Conservation (phyloP, 371 early-diverging fungal species). For the Rhizopus sp. region DNA sequence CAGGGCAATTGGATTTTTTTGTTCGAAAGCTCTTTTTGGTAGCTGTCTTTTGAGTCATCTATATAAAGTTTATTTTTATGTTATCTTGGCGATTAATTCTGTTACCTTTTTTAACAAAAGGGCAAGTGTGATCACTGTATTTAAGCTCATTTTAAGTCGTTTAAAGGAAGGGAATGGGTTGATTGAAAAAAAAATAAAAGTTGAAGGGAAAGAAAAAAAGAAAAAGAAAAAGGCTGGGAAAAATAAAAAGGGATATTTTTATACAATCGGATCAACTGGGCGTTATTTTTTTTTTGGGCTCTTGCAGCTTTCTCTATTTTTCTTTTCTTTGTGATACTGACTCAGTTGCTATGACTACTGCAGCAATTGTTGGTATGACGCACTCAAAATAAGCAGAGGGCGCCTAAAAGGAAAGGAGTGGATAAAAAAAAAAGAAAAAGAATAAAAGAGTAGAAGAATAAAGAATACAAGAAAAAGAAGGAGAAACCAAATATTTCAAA, state of each 20-base stretch:
- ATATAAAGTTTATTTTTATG: background rate
- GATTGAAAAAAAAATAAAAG: slow-evolving; percentile 1
- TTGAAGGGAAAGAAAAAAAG: background rate
- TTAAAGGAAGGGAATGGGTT: slow-evolving; percentile 25
- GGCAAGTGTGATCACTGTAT: slow-evolving; percentile 35
- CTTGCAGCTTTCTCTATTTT: too few species aligned
- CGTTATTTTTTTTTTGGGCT: slow-evolving; percentile 1
- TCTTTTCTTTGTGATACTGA: too few species aligned
- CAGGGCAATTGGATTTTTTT: slow-evolving; percentile 1
- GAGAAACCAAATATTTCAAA: slow-evolving; percentile 9
- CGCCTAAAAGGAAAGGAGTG: background rate
- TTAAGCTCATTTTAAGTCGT: slow-evolving; percentile 30
- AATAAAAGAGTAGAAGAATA: background rate
- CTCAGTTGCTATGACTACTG: too few species aligned
- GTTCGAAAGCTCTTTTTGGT: slow-evolving; percentile 16
- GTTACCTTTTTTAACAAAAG: slow-evolving; percentile 38
- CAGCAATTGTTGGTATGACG: too few species aligned
- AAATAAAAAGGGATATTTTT: slow-evolving; percentile 10
- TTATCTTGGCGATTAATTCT: background rate
- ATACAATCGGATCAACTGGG: background rate
- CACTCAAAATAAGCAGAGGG: background rate
- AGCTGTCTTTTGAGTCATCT: slow-evolving; percentile 24
- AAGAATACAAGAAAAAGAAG: background rate
- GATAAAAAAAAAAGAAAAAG: slow-evolving; percentile 2
- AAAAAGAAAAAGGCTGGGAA: slow-evolving; percentile 10